Percentiles rank a stretch among this genome's conserved stretches.
Conservation (phyloP, 2,329 filamentous ascomycete genomes). For the Pseudogymnoascus sp. region DNA sequence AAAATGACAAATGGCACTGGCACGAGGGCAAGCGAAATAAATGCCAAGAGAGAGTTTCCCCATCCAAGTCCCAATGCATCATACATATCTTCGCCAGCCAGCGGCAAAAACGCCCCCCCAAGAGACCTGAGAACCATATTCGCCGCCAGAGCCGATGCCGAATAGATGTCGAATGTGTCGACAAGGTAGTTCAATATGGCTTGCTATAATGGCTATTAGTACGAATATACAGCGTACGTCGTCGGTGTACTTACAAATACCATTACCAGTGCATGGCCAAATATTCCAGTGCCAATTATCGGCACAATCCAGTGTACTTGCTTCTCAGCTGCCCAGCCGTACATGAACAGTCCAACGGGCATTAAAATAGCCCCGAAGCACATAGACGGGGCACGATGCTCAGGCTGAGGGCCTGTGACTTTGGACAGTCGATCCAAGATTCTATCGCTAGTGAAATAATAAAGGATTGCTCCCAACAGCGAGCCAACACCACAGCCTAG, state of each 20-base stretch:
- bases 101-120: slow-evolving; percentile 57
- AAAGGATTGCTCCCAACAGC: slow-evolving; percentile 27
- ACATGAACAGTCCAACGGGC: slow-evolving; percentile 47
- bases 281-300: slow-evolving; percentile 48
- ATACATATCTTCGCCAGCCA: slow-evolving; percentile 47
- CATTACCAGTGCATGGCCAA: slow-evolving; percentile 44
- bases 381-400: slow-evolving; percentile 47
- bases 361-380: slow-evolving; percentile 46
- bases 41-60: slow-evolving; percentile 41
- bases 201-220: slow-evolving; percentile 1
- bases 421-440: slow-evolving; percentile 10
- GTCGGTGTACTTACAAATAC: slow-evolving; percentile 32
- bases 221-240: neutral
- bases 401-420: slow-evolving; percentile 27
- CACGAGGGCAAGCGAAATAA: slow-evolving; percentile 38
- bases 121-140: slow-evolving; percentile 54
- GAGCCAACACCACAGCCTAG: slow-evolving; percentile 39
- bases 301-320: slow-evolving; percentile 51
- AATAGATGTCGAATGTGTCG: slow-evolving; percentile 35
- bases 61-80: slow-evolving; percentile 42
- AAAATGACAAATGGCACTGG: slow-evolving; percentile 28
- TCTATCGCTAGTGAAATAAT: slow-evolving; percentile 17
- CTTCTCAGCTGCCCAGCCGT: slow-evolving; percentile 50
- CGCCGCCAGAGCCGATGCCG: slow-evolving; percentile 49
- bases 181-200: slow-evolving; percentile 43